Base-by-base conservation (phyloP, 2,329 filamentous ascomycete genomes). In the Spiromastix sp. region DNA sequence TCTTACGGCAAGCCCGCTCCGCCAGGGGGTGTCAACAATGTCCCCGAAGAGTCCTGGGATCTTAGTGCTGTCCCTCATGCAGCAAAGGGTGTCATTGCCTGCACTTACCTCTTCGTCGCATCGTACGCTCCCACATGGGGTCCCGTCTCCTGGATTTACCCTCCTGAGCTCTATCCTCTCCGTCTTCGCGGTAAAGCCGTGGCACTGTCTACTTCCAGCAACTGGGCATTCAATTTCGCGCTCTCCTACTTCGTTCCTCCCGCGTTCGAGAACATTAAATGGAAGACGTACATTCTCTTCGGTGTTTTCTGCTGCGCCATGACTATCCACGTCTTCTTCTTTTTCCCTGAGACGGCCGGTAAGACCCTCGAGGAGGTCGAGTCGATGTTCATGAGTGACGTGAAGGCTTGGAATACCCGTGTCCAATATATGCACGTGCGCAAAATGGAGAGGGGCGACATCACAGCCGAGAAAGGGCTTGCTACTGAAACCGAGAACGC, bases 301-400 rank as follows among this genome's bases (percentile, higher is more conserved):
- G 83, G 71, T 9, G 69, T 76, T 11, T 85, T 85, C 64, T 82
- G 81, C 52, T 68, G 68, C 1, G 66, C 68, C 4, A 81, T 81
- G 48, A 75, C 77, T 26, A 54, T 85, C 34, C 80, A 85, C 54
- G 76, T 82, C 50, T 73, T 74, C 53, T 66, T 86, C 43, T 55
- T 68, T 10, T 76, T 74, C 46, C 79, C 79, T 0, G 73, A 85
- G 58, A 85, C 81, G 0, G 73, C 76, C 25, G 80, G 80, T 8
- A 82, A 77, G 58, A 81, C 79, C 0, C 71, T 87, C 1, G 82
- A 87, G 51, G 81, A 87, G 52, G 78, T 85, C 55, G 80, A 83
- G 44, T 72, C 74, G 10, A 77, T 86, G 43, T 87, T 87, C 52
- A 59, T n/a, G n/a, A n/a, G n/a, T n/a, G n/a, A n/a, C n/a, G n/a